Evolutionary conservation across 2,329 filamentous ascomycete species (phyloP).

Genomic region (Phyllosticta paracitricarpa): DNA sequence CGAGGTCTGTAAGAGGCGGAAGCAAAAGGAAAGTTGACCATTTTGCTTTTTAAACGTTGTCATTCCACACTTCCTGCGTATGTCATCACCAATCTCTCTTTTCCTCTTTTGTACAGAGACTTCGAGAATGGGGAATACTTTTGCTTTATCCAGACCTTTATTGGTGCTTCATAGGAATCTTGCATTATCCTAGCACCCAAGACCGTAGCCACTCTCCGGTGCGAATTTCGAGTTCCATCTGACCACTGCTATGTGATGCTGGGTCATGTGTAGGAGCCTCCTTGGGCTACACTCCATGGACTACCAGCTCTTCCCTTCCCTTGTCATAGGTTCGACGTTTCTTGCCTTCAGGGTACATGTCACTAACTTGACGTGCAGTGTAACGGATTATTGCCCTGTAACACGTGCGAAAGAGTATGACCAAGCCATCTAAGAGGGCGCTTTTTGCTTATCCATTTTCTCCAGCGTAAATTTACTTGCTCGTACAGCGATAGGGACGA

Average conservation of each 20-base stretch:
- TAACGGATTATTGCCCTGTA: constrained; percentile 49
- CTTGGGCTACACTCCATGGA: not conserved
- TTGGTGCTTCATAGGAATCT: not conserved
- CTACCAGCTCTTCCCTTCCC: not conserved
- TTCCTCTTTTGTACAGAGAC: not conserved
- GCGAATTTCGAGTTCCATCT: not conserved
- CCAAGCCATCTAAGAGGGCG: not conserved
- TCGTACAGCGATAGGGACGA: constrained; percentile 28
- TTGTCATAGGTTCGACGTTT: not conserved
- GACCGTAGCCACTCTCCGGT: not conserved
- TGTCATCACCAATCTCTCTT: not conserved
- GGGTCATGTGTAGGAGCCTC: not conserved
- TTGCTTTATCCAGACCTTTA: not conserved
- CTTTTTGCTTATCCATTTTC: constrained; percentile 2
- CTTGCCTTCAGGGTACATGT: not conserved
- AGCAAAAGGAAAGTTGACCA: constrained; percentile 48
- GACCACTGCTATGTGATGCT: not conserved
- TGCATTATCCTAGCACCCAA: not conserved
- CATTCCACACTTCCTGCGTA: not conserved
- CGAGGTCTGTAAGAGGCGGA: constrained; percentile 54
- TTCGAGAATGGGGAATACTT: not conserved
- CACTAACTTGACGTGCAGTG: constrained; percentile 34
- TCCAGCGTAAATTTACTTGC: constrained; percentile 30
- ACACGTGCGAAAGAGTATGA: constrained; percentile 46
- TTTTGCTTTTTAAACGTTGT: not conserved